A percentile compares a stretch with the other conserved stretches of the same genome.
Conservation (phyloP, 1,284 basidiomycete genomes). For the Sutorius eximius region DNA sequence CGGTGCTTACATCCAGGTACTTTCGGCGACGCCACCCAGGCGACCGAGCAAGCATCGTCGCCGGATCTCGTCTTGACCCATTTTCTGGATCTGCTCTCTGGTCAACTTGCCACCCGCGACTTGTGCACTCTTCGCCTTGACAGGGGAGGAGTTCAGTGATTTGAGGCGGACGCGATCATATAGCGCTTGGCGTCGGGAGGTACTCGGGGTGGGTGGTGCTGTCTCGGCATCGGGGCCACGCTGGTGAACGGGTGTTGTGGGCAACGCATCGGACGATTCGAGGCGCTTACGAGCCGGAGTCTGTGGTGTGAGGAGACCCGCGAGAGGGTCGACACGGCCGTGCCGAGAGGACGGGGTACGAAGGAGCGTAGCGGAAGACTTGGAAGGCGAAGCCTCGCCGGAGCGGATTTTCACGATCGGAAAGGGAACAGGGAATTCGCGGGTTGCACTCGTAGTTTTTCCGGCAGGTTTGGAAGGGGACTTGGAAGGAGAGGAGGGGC, state of each 20-base stretch:
- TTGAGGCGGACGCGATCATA: conserved; percentile 76
- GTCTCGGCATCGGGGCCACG: conserved; percentile 53
- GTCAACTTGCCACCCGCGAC: conserved; percentile 48
- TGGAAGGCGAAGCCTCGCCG: conserved; percentile 38
- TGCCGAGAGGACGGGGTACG: conserved; percentile 51
- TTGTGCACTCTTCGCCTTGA: conserved; percentile 49
- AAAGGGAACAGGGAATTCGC: conserved; percentile 52
- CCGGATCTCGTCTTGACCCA: conserved; percentile 73
- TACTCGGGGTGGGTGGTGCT: conserved; percentile 64
- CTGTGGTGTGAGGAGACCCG: conserved; percentile 44
- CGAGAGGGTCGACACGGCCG: conserved; percentile 35
- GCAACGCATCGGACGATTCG: conserved; percentile 41
- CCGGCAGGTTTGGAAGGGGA: conserved; percentile 45
- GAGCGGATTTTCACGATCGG: conserved; percentile 43
- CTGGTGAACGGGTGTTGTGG: conserved; percentile 66
- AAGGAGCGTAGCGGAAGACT: conserved; percentile 49
- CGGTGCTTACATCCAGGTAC: conserved; percentile 74
- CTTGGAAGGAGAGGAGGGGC: conserved; percentile 45
- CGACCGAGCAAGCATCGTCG: conserved; percentile 71
- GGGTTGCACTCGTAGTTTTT: conserved; percentile 14
- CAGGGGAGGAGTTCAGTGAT: conserved; percentile 64
- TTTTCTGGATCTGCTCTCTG: conserved; percentile 64
- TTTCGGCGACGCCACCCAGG: conserved; percentile 76
- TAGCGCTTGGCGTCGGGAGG: conserved; percentile 70
- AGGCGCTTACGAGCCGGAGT: conserved; percentile 48